Evolutionary conservation across 495 filamentous ascomycete genomes (phyloP).

Genomic region (Opeltia flavorubescens): DNA sequence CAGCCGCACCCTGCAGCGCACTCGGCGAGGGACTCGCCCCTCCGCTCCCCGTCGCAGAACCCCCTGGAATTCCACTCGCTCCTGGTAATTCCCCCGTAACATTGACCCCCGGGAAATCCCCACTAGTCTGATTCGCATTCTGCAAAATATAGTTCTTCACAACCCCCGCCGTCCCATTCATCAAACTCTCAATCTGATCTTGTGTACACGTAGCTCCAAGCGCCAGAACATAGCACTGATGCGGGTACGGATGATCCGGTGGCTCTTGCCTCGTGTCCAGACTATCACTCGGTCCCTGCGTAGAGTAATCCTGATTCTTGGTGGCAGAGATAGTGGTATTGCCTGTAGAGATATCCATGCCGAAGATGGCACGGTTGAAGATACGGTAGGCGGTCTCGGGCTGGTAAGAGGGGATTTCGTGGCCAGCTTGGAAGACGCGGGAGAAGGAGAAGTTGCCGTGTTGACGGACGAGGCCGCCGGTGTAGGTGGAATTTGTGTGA

Average conservation of each 20-base stretch:
- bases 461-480: conserved; percentile 41
- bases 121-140: conserved; percentile 20
- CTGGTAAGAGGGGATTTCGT: conserved; percentile 47
- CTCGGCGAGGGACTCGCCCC: not conserved
- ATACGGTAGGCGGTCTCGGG: conserved; percentile 39
- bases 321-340: conserved; percentile 21
- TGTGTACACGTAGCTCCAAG: conserved; percentile 27
- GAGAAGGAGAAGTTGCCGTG: conserved; percentile 45
- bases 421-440: conserved; percentile 45
- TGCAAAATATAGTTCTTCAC: conserved; percentile 37
- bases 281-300: conserved; percentile 34
- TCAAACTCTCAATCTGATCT: conserved; percentile 31
- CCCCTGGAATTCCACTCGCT: not conserved
- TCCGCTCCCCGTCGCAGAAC: not conserved
- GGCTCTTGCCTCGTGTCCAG: conserved; percentile 35
- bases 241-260: conserved; percentile 24
- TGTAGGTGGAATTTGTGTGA: conserved; percentile 28
- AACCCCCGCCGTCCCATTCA: conserved; percentile 27
- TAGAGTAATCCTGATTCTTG: conserved; percentile 27
- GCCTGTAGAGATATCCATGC: conserved; percentile 44
- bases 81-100: not conserved
- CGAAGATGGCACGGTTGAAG: conserved; percentile 39
- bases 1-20: not conserved
- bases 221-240: conserved; percentile 32
- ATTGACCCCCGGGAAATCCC: not conserved